phyloP scores from a whole-genome alignment of 495 filamentous ascomycete species.

The Daldinia loculata region DNA sequence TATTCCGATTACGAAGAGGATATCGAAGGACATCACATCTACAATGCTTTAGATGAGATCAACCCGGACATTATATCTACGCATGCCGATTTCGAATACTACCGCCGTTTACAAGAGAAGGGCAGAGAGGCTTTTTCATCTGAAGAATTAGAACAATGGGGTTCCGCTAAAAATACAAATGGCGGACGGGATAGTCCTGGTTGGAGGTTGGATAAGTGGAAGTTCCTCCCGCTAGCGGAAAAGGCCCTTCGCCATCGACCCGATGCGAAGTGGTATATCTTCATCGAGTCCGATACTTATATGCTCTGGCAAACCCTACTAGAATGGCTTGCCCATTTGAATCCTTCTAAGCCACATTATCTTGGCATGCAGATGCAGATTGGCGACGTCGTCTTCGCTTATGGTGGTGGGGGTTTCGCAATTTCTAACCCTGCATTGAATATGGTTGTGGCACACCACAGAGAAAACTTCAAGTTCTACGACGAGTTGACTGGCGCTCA shows the following conservation, averaged over 20 bases:
- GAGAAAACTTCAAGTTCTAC: constrained; percentile 38
- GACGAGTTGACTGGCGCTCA: constrained; percentile 51
- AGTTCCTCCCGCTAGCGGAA: constrained; percentile 69
- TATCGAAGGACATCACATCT: constrained; percentile 50
- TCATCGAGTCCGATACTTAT: constrained; percentile 71
- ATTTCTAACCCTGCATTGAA: constrained; percentile 61
- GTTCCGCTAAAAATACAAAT: constrained; percentile 43
- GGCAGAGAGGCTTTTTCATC: constrained; percentile 41
- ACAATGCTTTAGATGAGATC: constrained; percentile 50
- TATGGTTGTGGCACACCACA: constrained; percentile 46
- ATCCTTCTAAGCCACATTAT: constrained; percentile 57
- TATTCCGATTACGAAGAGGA: constrained; percentile 60
- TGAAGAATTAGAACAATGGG: constrained; percentile 42
- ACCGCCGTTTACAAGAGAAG: constrained; percentile 41
- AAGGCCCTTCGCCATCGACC: constrained; percentile 55
- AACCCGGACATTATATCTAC: constrained; percentile 41
- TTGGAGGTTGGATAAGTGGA: constrained; percentile 73
- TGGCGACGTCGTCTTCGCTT: constrained; percentile 56
- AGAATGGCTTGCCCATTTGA: constrained; percentile 58
- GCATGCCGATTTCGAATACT: constrained; percentile 49
- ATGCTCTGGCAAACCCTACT: constrained; percentile 66
- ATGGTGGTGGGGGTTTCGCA: constrained; percentile 63
- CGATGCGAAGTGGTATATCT: constrained; percentile 70
- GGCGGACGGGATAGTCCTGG: constrained; percentile 44
- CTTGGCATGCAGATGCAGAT: constrained; percentile 58